Base-by-base conservation (phyloP, 257 asterid genomes). In the Misopates orontium region DNA sequence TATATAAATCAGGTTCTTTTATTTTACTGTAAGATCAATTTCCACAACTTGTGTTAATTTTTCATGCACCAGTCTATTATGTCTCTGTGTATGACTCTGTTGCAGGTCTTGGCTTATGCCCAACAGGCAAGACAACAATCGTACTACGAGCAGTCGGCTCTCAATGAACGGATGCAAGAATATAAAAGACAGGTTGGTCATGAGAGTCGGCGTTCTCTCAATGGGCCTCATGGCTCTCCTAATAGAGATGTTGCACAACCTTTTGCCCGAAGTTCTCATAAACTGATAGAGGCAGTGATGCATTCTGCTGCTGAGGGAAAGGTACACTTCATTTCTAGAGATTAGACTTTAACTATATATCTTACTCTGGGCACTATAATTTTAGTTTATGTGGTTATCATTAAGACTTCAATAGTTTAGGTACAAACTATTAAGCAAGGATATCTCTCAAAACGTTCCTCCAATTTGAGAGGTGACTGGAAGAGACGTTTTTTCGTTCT, bases 401-500 rank as follows among this genome's bases (percentile, higher is more conserved):
- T 90, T 80, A 78, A 77, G 68, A 70, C 66, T 79, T 86, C 83
- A 85, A 77, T 80, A 82, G 85, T 90, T 82, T 87, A 91, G 95
- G 87, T 89, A 73, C 95, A 89, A 84, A 86, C 96, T 73, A 86
- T 90, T 64, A 86, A 85, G 72, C 96, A 83, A 77, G 92, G 88
- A 42, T 86, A 86, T 77, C 88, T 86, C 67, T 82, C 85, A 22
- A 86, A 88, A 69, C 85, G 95, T 61, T 88, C 96, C 57, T 86
- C 93, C 71, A 89, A 77, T 74, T 65, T 89, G 75, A 84, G 96
- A 75, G 96, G 95, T 71, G 95, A 89, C 77, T 89, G 96, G 96
- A 89, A 89, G 84, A 89, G 96, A 81, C 83, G 96, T 68, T 89
- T 82, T 73, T 89, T 89, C 73, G 87, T 89, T 76, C 96, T 89